phyloP scores from a whole-genome alignment of 192 early-diverging fungal species.

The Entomortierella lignicola region DNA sequence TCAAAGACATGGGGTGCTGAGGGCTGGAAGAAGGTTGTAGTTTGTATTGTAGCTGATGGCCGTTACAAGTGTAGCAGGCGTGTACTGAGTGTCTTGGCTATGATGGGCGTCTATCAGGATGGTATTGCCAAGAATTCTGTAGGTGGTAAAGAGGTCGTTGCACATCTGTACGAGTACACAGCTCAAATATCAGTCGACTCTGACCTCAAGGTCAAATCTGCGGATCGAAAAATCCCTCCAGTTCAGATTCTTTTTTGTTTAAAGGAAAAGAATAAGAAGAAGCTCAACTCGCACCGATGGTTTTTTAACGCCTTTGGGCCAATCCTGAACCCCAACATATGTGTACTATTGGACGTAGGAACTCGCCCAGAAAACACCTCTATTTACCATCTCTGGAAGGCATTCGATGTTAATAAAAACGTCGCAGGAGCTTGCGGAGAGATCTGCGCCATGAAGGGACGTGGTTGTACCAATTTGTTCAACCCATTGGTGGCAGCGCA shows the following conservation, averaged over 20 bases:
- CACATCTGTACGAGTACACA: constrained; percentile 78
- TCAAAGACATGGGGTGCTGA: constrained; percentile 75
- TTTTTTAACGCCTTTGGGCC: constrained; percentile 73
- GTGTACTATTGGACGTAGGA: constrained; percentile 81
- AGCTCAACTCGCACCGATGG: constrained; percentile 73
- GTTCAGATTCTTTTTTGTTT: constrained; percentile 83
- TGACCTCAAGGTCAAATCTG: constrained; percentile 62
- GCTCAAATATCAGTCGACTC: constrained; percentile 68
- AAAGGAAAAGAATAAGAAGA: constrained; percentile 79
- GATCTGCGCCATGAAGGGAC: constrained; percentile 76
- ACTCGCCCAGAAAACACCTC: constrained; percentile 77
- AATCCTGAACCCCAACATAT: constrained; percentile 68
- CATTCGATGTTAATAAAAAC: constrained; percentile 76
- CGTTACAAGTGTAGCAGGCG: constrained; percentile 73
- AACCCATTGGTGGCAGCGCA: constrained; percentile 84
- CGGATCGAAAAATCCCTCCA: constrained; percentile 66
- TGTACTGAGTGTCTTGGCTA: constrained; percentile 72
- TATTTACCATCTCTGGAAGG: constrained; percentile 83
- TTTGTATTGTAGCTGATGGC: constrained; percentile 85
- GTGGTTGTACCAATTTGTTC: constrained; percentile 65
- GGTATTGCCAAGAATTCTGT: constrained; percentile 75
- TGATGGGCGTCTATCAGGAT: constrained; percentile 85
- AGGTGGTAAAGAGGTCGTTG: constrained; percentile 69
- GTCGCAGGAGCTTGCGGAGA: constrained; percentile 89
- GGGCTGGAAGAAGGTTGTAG: constrained; percentile 84